phyloP scores from a whole-genome alignment of 106 monocot species.

The Alisma plantagoaquatica region DNA sequence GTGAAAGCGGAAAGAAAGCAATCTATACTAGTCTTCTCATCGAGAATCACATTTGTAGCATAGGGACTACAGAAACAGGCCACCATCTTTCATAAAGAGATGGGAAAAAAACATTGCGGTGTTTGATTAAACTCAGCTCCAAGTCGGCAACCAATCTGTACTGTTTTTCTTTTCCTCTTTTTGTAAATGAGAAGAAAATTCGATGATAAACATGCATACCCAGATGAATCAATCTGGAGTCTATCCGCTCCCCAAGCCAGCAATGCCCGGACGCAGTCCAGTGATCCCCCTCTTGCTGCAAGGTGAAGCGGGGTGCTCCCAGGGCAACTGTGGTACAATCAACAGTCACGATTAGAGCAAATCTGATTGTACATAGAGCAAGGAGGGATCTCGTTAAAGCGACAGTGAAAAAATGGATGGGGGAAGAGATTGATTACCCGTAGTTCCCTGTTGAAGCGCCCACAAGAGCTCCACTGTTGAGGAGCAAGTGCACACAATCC shows the following conservation, averaged over 20 bases:
- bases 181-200: background rate
- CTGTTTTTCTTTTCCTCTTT: background rate
- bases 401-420: background rate
- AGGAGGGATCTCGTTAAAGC: background rate
- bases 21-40: too few species aligned
- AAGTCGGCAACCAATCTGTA: background rate
- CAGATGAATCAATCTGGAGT: slow-evolving; percentile 70
- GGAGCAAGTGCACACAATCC: slow-evolving; percentile 48
- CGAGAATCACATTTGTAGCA: background rate
- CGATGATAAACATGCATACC: slow-evolving; percentile 26
- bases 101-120: background rate
- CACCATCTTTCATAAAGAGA: background rate
- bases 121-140: background rate
- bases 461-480: slow-evolving; percentile 84
- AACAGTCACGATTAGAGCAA: background rate
- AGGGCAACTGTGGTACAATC: slow-evolving; percentile 39
- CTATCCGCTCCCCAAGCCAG: slow-evolving; percentile 96
- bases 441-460: slow-evolving; percentile 55
- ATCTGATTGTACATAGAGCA: background rate
- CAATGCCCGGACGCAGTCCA: slow-evolving; percentile 77
- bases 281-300: slow-evolving; percentile 77
- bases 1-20: too few species aligned
- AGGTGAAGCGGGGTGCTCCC: slow-evolving; percentile 92
- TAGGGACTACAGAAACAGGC: background rate
- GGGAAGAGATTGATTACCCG: too few species aligned